Percentiles rank a stretch among this genome's conserved stretches.
Evolutionary conservation across 495 filamentous ascomycete species (phyloP).

Genomic region (Xylaria sp.): DNA sequence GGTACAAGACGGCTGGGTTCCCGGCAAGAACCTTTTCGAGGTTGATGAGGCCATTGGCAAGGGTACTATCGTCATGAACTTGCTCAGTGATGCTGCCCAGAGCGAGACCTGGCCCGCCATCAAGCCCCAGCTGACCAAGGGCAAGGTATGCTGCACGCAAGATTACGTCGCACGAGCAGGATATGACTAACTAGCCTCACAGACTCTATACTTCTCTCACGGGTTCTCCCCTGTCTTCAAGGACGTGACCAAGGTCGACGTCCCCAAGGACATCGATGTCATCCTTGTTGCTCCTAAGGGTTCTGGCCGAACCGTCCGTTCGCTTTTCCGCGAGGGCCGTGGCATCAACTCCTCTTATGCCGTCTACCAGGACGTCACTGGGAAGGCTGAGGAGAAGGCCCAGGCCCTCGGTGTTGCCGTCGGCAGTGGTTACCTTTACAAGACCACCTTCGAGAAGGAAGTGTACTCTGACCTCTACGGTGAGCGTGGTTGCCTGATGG

Average conservation of each 20-base stretch:
- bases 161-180: conserved; percentile 20
- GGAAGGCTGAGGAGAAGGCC: conserved; percentile 97
- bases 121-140: conserved; percentile 97
- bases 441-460: conserved; percentile 99
- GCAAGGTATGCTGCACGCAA: conserved; percentile 69
- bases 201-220: conserved; percentile 99
- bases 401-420: conserved; percentile 96
- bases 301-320: conserved; percentile 96
- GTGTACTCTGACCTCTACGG: conserved; percentile 99
- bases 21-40: conserved; percentile 97
- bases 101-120: conserved; percentile 97
- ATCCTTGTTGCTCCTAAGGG: conserved; percentile 99
- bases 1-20: conserved; percentile 95
- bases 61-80: conserved; percentile 98
- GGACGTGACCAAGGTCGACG: conserved; percentile 97
- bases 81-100: conserved; percentile 96
- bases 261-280: conserved; percentile 93
- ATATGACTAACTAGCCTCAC: conserved; percentile 31
- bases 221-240: conserved; percentile 99
- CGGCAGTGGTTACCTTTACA: conserved; percentile 97
- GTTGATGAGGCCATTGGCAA: conserved; percentile 92
- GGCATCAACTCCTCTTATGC: conserved; percentile 99
- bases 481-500: conserved; percentile 99
- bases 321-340: conserved; percentile 95
- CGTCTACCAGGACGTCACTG: conserved; percentile 98